Percentiles rank a stretch among this genome's conserved stretches.
Evolutionary conservation across 257 asterid genomes (phyloP).

Genomic region (Forsythia suspensa): DNA sequence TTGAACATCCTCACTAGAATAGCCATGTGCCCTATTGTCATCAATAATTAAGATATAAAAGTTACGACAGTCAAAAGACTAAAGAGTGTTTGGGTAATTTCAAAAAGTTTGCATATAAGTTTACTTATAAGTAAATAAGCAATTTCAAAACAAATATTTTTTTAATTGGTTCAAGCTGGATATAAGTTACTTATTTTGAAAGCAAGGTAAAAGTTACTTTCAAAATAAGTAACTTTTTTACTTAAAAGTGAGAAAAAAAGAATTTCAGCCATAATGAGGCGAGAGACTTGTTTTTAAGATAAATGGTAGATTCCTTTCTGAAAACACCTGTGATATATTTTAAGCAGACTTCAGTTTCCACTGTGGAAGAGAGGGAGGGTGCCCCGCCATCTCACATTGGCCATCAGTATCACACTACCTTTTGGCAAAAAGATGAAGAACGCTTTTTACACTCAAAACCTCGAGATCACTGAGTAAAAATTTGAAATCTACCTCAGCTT

Average conservation of each 20-base stretch:
- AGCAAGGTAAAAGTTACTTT: not conserved
- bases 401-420: not conserved
- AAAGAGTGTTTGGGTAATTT: too few relatives aligned
- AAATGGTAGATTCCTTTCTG: not conserved
- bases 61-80: not conserved
- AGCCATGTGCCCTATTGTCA: constrained; percentile 79
- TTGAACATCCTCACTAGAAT: constrained; percentile 99
- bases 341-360: not conserved
- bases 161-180: not conserved
- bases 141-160: too few relatives aligned
- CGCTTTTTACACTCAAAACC: not conserved
- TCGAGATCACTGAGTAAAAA: not conserved
- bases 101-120: too few relatives aligned
- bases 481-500: not conserved
- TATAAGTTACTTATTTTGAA: too few relatives aligned
- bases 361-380: not conserved
- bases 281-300: not conserved
- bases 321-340: not conserved
- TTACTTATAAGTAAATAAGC: too few relatives aligned
- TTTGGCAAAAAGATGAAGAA: too few relatives aligned
- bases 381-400: not conserved
- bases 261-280: not conserved
- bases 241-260: too few relatives aligned
- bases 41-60: not conserved
- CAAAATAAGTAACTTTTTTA: not conserved